These are phyloP conservation scores for Brassica incana DNA, from an alignment of 345 rosid species.

Conservation along the genomic window DNA sequence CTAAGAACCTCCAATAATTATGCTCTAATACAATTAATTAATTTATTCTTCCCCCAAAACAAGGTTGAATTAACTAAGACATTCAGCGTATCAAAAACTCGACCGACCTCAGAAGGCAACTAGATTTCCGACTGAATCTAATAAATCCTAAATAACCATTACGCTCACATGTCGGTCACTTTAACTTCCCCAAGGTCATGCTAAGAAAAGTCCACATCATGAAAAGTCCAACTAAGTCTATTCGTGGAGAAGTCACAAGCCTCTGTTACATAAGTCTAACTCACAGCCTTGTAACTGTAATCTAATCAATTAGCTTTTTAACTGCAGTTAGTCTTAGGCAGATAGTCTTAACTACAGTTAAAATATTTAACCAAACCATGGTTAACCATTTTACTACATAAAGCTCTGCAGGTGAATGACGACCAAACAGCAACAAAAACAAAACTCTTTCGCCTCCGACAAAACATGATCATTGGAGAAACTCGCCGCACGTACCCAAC, in stretches of 20 bases:
- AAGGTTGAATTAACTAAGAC: slow-evolving; percentile 10
- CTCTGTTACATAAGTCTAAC: slow-evolving; percentile 5
- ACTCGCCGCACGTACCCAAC: slow-evolving; percentile 50
- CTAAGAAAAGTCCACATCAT: slow-evolving; percentile 19
- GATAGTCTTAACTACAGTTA: slow-evolving; percentile 45
- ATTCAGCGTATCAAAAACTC: slow-evolving; percentile 18
- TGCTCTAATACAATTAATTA: not conserved
- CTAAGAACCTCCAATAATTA: no score
- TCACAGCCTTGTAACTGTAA: slow-evolving; percentile 27
- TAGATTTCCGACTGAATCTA: slow-evolving; percentile 28
- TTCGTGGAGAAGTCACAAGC: slow-evolving; percentile 16
- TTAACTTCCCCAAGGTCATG: slow-evolving; percentile 1
- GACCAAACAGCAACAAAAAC: slow-evolving; percentile 8
- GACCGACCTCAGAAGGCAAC: slow-evolving; percentile 33
- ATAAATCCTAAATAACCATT: not conserved
- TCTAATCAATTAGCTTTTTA: not conserved
- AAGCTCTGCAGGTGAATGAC: slow-evolving; percentile 29
- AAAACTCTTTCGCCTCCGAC: not conserved
- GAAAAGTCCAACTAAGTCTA: slow-evolving; percentile 9
- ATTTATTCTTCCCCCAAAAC: not conserved
- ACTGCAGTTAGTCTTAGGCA: slow-evolving; percentile 37
- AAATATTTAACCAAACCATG: slow-evolving; percentile 42
- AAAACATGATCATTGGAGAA: slow-evolving; percentile 79
- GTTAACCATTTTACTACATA: slow-evolving; percentile 45
- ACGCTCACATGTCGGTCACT: slow-evolving; percentile 21